Conservation (phyloP, 1,284 basidiomycete species). For the Coniophora puteana region DNA sequence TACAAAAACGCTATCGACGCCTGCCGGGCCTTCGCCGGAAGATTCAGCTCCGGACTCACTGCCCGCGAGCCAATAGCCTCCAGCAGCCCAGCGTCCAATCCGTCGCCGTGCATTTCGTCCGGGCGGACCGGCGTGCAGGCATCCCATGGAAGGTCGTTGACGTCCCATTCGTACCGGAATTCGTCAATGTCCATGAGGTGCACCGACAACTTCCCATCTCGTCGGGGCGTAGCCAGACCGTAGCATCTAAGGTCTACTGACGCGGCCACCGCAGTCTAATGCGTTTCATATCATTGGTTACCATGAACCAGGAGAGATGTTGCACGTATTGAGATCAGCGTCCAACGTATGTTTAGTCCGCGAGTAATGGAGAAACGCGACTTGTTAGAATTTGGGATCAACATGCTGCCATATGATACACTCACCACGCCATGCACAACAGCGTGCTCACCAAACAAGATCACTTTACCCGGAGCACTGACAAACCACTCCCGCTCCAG, state of each 20-base stretch:
- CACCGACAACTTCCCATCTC: constrained; percentile 75
- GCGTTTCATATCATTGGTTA: constrained; percentile 5
- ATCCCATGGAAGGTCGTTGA: constrained; percentile 85
- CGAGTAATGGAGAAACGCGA: too few species aligned
- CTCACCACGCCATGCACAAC: constrained; percentile 96
- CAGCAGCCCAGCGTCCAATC: constrained; percentile 68
- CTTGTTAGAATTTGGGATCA: constrained; percentile 4
- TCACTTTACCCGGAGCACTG: constrained; percentile 97
- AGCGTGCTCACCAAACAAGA: constrained; percentile 98
- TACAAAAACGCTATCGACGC: constrained; percentile 90
- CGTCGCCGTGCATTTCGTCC: constrained; percentile 56
- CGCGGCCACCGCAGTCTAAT: constrained; percentile 90
- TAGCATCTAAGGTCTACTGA: constrained; percentile 96
- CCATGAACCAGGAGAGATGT: constrained; percentile 2
- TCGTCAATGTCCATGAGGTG: constrained; percentile 76
- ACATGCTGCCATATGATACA: too few species aligned
- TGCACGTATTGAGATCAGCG: too few species aligned
- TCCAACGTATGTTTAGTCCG: too few species aligned
- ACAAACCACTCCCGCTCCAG: constrained; percentile 75
- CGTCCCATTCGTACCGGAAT: constrained; percentile 80
- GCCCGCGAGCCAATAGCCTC: constrained; percentile 60
- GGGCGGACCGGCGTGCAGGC: constrained; percentile 51
- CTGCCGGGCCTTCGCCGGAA: constrained; percentile 51
- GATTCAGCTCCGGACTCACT: constrained; percentile 41
- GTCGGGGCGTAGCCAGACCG: constrained; percentile 73